Conservation (phyloP, 208 protist genomes). For the Naegleria lovaniensis region DNA sequence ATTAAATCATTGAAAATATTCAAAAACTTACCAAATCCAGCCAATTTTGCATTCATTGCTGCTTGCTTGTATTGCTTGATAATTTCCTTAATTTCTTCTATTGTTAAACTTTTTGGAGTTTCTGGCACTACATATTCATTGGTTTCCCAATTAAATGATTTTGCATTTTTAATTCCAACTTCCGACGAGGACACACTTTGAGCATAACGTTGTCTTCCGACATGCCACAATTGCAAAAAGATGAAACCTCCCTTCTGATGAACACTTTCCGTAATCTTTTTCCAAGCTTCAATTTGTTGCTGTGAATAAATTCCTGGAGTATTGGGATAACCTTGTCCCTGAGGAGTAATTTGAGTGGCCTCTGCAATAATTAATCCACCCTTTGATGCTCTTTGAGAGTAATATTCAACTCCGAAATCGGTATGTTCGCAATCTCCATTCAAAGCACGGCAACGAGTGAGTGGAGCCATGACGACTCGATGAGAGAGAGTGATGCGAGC, state of each 20-base stretch:
- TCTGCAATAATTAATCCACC: slow-evolving; percentile 66
- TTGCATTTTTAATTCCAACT: not conserved
- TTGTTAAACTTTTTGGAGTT: slow-evolving; percentile 50
- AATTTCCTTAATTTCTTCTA: slow-evolving; percentile 55
- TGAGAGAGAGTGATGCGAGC: slow-evolving; percentile 21
- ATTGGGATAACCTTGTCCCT: slow-evolving; percentile 45
- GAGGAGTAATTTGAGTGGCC: slow-evolving; percentile 52
- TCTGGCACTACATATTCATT: not conserved
- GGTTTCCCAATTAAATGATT: not conserved
- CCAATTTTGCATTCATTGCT: slow-evolving; percentile 58
- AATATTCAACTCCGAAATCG: slow-evolving; percentile 53
- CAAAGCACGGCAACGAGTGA: slow-evolving; percentile 56
- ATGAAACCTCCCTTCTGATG: slow-evolving; percentile 61
- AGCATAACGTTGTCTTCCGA: slow-evolving; percentile 48
- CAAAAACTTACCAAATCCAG: slow-evolving; percentile 26
- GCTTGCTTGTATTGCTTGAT: slow-evolving; percentile 58
- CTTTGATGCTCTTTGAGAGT: slow-evolving; percentile 57
- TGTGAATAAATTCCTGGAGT: slow-evolving; percentile 59
- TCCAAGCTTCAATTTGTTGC: slow-evolving; percentile 60
- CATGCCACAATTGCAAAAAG: slow-evolving; percentile 59
- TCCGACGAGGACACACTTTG: not conserved
- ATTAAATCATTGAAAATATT: too few species aligned
- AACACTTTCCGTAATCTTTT: slow-evolving; percentile 58
- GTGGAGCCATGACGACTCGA: slow-evolving; percentile 59
- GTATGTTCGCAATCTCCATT: not conserved